Base-by-base conservation (phyloP, 176 grass and related monocot species). In the Phragmites australis region DNA sequence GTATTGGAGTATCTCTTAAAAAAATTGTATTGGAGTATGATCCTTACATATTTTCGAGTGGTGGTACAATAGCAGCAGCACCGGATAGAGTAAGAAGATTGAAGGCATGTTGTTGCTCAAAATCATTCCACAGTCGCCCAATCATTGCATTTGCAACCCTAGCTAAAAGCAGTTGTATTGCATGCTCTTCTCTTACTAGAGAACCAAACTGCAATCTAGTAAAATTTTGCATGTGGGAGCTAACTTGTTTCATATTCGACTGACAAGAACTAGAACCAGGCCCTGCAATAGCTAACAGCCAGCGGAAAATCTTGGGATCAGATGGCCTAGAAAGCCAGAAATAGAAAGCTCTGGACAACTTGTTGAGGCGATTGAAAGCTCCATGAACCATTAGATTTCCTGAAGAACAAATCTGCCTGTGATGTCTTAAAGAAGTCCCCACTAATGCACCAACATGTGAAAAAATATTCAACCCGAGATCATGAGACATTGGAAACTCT, bases 31-130 rank as follows among this genome's bases (percentile, higher is more conserved):
- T 61, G 26, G 29, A 31, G 13, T 51, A 14, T 82, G 23, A 32
- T 61, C 21, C 86, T 88, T 82, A 99, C 96, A 85, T 89, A 84
- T 91, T 91, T 67, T 91, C 90, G 50, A 99, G 77, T 68, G 86
- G 86, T 43, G 92, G 96, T 70, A 88, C 63, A 0, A 75, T 68
- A 60, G 84, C 49, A 81, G 82, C 78, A 86, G 87, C 50, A 49
- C 81, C 78, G 53, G 90, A 88, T 75, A 99, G 75, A 44, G 90
- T 91, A 59, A 99, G 88, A 80, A 91, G 59, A 56, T 90, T 72
- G 75, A 64, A 84, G 84, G 81, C 52, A 71, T 80, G 79, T 51
- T 84, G 76, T 13, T 70, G 30, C 78, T 88, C 70, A 82, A 86
- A 63, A 60, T 94, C 87, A 84, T 85, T 91, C 81, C 77, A 86